A percentile compares a stretch with the other conserved stretches of the same genome.
Conservation (phyloP, 169 alveolate genomes). For the Fabrea salina region DNA sequence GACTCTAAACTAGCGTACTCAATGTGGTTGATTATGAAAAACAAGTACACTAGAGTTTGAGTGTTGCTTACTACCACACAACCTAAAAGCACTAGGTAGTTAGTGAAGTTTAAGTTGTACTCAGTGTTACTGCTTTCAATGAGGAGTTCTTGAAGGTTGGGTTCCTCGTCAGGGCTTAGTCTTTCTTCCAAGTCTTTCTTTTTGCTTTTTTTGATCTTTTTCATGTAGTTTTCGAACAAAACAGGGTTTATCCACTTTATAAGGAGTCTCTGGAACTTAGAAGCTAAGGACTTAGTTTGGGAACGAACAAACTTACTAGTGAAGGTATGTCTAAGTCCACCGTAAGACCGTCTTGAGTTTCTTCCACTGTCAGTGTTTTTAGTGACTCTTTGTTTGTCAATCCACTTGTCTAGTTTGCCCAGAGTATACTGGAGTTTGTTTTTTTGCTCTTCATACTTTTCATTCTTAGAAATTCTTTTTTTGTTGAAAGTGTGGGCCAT, state of each 20-base stretch:
- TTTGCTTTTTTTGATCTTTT: neutral
- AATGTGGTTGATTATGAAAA: slow-evolving; percentile 17
- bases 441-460: neutral
- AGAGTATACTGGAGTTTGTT: neutral
- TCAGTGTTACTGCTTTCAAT: neutral
- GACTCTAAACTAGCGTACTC: slow-evolving; percentile 31
- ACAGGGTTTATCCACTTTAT: slow-evolving; percentile 19
- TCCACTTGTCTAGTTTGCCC: slow-evolving; percentile 14
- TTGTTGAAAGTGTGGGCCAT: neutral
- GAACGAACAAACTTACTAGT: neutral
- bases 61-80: neutral
- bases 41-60: neutral
- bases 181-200: neutral
- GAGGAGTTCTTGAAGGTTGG: neutral
- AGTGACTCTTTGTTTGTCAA: neutral
- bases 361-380: neutral
- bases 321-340: neutral
- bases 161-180: neutral
- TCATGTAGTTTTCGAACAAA: slow-evolving; percentile 1
- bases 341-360: neutral
- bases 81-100: neutral
- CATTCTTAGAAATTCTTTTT: neutral
- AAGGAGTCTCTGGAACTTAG: neutral
- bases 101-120: slow-evolving; percentile 19
- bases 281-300: neutral